A percentile compares a stretch with the other conserved stretches of the same genome.
These are phyloP conservation scores for Monilinia polystroma DNA, from an alignment of 2,329 filamentous ascomycete species.

Conservation along the genomic window DNA sequence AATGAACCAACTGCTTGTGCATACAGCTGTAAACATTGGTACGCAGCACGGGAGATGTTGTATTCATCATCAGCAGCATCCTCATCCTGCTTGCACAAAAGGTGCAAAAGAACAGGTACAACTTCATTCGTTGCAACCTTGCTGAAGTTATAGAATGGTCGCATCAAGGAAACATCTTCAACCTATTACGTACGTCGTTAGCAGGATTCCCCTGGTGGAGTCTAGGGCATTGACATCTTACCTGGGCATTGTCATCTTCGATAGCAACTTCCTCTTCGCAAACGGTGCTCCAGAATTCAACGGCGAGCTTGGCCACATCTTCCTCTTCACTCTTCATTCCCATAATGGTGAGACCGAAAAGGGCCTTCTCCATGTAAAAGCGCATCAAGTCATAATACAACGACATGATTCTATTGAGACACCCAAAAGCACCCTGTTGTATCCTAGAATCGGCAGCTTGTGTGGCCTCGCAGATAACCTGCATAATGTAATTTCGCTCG, in stretches of 20 bases:
- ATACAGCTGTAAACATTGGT: constrained; percentile 95
- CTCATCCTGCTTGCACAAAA: constrained; percentile 96
- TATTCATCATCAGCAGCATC: constrained; percentile 97
- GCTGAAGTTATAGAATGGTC: constrained; percentile 94
- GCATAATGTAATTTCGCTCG: constrained; percentile 99
- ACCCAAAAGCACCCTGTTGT: constrained; percentile 94
- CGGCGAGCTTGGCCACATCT: constrained; percentile 94
- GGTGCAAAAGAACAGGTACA: constrained; percentile 81
- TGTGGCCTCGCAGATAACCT: constrained; percentile 98
- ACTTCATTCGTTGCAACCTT: constrained; percentile 91
- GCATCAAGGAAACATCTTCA: constrained; percentile 54
- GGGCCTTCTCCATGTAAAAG: constrained; percentile 99
- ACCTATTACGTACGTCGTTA: constrained; percentile 27
- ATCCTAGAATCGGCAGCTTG: constrained; percentile 89
- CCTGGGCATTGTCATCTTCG: constrained; percentile 90
- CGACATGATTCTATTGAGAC: constrained; percentile 96
- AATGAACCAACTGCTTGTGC: constrained; percentile 84
- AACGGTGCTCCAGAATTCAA: constrained; percentile 99
- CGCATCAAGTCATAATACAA: constrained; percentile 99
- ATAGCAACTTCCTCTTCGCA: constrained; percentile 98
- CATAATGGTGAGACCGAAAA: constrained; percentile 94
- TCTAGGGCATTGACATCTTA: constrained; percentile 42
- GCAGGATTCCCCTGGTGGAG: background rate
- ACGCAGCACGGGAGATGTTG: constrained; percentile 90
- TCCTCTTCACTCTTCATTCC: constrained; percentile 99